Evolutionary conservation across 2,329 filamentous ascomycete genomes (phyloP), one percentile per base, ranked within the genome.

Genomic region (Fragosphaeria purpurea): DNA sequence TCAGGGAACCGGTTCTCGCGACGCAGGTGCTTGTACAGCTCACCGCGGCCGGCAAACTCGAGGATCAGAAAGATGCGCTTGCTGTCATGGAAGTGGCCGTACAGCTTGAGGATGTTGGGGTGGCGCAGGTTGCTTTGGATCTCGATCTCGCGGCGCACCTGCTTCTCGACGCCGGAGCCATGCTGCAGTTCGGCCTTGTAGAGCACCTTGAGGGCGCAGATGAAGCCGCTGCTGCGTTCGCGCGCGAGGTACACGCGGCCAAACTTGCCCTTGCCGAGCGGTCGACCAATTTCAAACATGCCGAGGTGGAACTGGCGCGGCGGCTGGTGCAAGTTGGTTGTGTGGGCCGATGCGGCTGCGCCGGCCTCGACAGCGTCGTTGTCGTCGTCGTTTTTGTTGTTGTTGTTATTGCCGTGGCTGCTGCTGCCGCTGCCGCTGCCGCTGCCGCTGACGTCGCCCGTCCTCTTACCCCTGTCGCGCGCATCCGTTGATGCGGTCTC

Each of bases 261-360:
- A 62, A 93, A 94, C 64, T 93, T 94, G 56, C 87, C 87, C 69
- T 93, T 93, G 48, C 87, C 87, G 4, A 94, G 73, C 1, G 87
- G 86, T 58, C 88, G 85, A 40, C 87, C 87, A 57, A 94, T 95
- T 66, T 95, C 89, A 65, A 95, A 95, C 87, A 94, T 94, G 67
- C 88, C 86, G 4, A 95, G 79, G 63, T 95, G 88, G 68, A 90
- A 90, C 58, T 88, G 68, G 59, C 80, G 82, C 42, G 76, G 76
- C 22, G 70, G 51, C 35, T 51, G 44, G 50, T 47, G 22, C 22
- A 22, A 47, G 7, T 51, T 43, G 7, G 49, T 43, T 3, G 22
- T 22, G 22, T 22, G 22, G 4, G 50, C 33, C 31, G 48, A 37
- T 35, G 45, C 13, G 8, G 47, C 30, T 12, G 46, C 30, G n/a